Percentiles rank a stretch among this genome's conserved stretches.
Evolutionary conservation across 768 basidiomycete genomes (phyloP).

Genomic region (Termitomyces sp.): DNA sequence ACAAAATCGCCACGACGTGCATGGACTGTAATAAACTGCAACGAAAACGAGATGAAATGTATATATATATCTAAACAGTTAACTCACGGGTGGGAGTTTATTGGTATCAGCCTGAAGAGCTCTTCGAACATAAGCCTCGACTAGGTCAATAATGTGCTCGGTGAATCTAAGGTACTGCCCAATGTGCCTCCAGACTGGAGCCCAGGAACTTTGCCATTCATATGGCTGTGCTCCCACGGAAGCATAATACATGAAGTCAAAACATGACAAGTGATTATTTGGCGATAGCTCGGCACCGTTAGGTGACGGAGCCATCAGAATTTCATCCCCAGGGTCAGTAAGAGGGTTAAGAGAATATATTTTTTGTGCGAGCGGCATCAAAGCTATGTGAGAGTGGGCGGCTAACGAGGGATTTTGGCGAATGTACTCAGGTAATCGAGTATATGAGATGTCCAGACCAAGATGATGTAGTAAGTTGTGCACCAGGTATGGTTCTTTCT

Average conservation of each 20-base stretch:
- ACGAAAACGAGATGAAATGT: not conserved
- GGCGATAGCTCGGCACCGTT: constrained; percentile 20
- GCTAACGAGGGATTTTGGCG: constrained; percentile 17
- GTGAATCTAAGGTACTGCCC: constrained; percentile 33
- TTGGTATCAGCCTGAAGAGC: constrained; percentile 21
- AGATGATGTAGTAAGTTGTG: constrained; percentile 24
- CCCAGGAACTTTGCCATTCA: constrained; percentile 32
- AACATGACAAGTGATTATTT: constrained; percentile 26
- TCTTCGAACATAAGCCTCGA: constrained; percentile 26
- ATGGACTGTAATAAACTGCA: constrained; percentile 42
- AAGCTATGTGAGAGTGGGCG: constrained; percentile 19
- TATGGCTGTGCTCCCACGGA: constrained; percentile 21
- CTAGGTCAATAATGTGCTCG: constrained; percentile 22
- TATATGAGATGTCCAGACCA: constrained; percentile 31
- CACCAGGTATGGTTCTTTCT: constrained; percentile 20
- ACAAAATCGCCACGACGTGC: constrained; percentile 42
- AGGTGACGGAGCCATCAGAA: constrained; percentile 19
- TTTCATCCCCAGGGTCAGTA: constrained; percentile 16
- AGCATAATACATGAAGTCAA: constrained; percentile 28
- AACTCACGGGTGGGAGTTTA: constrained; percentile 29
- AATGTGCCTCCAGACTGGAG: constrained; percentile 37
- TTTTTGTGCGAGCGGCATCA: constrained; percentile 24
- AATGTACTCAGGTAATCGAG: constrained; percentile 22
- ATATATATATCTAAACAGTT: not conserved
- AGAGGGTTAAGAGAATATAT: constrained; percentile 21